A percentile compares a stretch with the other conserved stretches of the same genome.
Conservation (phyloP, 2,329 filamentous ascomycete species). For the Septoria petroselini region DNA sequence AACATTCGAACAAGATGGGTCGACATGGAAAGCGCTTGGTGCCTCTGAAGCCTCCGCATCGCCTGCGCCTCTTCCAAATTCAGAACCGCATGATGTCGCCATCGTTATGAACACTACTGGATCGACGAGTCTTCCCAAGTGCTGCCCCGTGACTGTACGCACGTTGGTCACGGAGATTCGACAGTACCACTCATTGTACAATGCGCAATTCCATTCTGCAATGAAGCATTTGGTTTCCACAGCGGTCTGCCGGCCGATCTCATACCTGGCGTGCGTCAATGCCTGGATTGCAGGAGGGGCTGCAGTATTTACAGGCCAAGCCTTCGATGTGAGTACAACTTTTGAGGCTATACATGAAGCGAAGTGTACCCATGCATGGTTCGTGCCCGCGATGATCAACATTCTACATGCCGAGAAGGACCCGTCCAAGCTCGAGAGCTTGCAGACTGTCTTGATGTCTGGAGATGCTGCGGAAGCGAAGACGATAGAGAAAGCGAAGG, state of each 20-base stretch:
- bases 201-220: neutral
- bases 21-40: neutral
- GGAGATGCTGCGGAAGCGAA: neutral
- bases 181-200: neutral
- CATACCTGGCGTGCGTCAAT: constrained; percentile 1
- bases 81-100: neutral
- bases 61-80: neutral
- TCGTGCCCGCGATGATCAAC: constrained; percentile 4
- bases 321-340: neutral
- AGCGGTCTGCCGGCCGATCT: neutral
- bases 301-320: neutral
- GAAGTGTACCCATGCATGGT: neutral
- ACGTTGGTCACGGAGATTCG: neutral
- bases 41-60: neutral
- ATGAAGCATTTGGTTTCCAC: neutral
- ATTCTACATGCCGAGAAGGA: neutral
- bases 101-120: neutral
- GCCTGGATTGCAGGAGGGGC: neutral
- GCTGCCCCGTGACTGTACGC: constrained; percentile 2
- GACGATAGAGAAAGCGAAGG: neutral
- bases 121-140: neutral
- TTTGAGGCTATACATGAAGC: neutral
- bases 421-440: neutral
- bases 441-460: neutral
- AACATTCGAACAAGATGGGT: neutral